These are phyloP conservation scores for Pseudogymnoascus sp. DNA, from an alignment of 2,329 filamentous ascomycete species.

Conservation along the genomic window DNA sequence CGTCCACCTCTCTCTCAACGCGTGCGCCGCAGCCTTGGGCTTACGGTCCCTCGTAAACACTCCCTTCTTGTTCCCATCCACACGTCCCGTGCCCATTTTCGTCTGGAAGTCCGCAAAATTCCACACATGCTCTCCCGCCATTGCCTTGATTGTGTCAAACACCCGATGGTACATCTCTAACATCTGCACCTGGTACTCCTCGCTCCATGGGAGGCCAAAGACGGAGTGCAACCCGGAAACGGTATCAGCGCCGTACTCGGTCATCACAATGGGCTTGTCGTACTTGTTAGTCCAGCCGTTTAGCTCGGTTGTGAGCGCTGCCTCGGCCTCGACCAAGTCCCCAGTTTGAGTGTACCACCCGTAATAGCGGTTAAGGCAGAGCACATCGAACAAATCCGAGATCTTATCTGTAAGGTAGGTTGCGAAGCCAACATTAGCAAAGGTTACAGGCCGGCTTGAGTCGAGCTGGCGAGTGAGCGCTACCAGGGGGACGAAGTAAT, in stretches of 20 bases:
- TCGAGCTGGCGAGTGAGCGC: constrained; percentile 20
- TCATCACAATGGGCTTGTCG: constrained; percentile 25
- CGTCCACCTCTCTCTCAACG: constrained; percentile 17
- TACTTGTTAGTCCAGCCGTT: constrained; percentile 21
- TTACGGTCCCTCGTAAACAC: constrained; percentile 20
- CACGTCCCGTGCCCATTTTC: background rate
- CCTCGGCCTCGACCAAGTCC: constrained; percentile 20
- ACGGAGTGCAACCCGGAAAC: constrained; percentile 24
- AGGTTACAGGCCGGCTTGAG: constrained; percentile 22
- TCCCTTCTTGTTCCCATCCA: constrained; percentile 24
- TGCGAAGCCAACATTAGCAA: constrained; percentile 18
- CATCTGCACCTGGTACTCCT: constrained; percentile 24
- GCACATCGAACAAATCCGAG: constrained; percentile 24
- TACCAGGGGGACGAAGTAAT: background rate
- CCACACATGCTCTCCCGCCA: constrained; percentile 26
- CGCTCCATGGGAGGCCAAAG: constrained; percentile 22
- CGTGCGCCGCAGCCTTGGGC: constrained; percentile 17
- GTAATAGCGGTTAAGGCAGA: constrained; percentile 26
- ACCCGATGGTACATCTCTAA: constrained; percentile 26
- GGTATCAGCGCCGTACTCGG: constrained; percentile 26
- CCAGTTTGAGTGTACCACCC: constrained; percentile 24
- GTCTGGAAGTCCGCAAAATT: constrained; percentile 24
- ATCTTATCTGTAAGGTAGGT: constrained; percentile 16
- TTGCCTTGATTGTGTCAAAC: constrained; percentile 22
- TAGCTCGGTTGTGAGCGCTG: constrained; percentile 20